These are phyloP conservation scores for Cladosporium sp. DNA, from an alignment of 2,329 filamentous ascomycete species.

Conservation along the genomic window DNA sequence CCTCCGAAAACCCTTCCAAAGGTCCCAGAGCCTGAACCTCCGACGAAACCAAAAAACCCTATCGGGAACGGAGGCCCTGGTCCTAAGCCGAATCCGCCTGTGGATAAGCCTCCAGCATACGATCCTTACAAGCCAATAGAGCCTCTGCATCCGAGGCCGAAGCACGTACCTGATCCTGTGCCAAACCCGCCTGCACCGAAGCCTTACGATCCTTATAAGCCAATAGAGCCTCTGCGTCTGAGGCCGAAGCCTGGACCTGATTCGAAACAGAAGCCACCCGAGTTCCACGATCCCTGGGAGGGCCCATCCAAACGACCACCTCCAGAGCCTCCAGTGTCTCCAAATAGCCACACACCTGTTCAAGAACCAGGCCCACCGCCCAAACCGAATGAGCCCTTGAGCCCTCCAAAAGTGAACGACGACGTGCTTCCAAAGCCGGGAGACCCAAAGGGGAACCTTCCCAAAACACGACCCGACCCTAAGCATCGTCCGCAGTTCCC, in stretches of 20 bases:
- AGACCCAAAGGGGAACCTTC: background rate
- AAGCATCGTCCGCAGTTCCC: background rate
- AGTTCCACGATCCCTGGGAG: background rate
- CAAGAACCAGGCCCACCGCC: background rate
- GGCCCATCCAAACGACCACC: background rate
- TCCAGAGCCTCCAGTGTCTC: background rate
- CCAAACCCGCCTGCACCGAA: background rate
- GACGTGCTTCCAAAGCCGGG: background rate
- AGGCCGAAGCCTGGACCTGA: background rate
- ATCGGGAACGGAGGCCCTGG: no score
- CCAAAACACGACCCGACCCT: background rate
- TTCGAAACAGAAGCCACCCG: background rate
- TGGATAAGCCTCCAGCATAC: background rate
- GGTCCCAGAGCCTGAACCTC: background rate
- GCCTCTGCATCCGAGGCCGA: background rate
- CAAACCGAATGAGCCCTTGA: background rate
- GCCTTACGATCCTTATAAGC: background rate
- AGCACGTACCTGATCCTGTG: no score
- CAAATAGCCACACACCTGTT: background rate
- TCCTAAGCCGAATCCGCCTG: background rate
- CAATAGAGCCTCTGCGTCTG: background rate
- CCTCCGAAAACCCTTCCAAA: background rate
- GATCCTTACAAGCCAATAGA: background rate
- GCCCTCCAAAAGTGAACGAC: background rate
- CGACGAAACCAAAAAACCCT: background rate